A percentile compares a stretch with the other conserved stretches of the same genome.
Conservation (phyloP, 768 basidiomycete genomes). For the Tylopilus rubrobrunneus region DNA sequence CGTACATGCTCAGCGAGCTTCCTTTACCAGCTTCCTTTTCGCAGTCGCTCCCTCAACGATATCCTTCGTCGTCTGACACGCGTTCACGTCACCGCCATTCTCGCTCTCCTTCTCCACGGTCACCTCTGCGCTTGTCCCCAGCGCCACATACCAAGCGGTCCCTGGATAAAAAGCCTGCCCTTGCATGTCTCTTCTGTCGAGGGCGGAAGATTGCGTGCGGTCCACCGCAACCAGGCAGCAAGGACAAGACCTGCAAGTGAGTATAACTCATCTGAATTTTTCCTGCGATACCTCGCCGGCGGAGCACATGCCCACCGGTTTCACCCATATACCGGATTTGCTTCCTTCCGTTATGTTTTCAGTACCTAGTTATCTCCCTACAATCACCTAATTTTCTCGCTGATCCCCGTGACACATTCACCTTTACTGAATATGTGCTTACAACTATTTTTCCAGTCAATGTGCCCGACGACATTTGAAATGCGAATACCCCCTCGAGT, state of each 20-base stretch:
- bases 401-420: slow-evolving; percentile 23
- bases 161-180: slow-evolving; percentile 51
- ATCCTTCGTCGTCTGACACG: slow-evolving; percentile 8
- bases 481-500: slow-evolving; percentile 70
- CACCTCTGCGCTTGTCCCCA: slow-evolving; percentile 19
- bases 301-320: slow-evolving; percentile 11
- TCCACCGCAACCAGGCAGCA: slow-evolving; percentile 48
- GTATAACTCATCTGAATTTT: slow-evolving; percentile 25
- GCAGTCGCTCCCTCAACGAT: slow-evolving; percentile 12
- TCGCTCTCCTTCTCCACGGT: slow-evolving; percentile 27
- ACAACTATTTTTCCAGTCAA: slow-evolving; percentile 47
- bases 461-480: slow-evolving; percentile 65
- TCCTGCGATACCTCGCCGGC: slow-evolving; percentile 3
- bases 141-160: slow-evolving; percentile 22
- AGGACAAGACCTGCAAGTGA: slow-evolving; percentile 64
- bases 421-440: slow-evolving; percentile 13
- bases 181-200: slow-evolving; percentile 64
- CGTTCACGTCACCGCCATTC: slow-evolving; percentile 23
- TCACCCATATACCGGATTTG: slow-evolving; percentile 11
- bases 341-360: neutral
- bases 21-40: slow-evolving; percentile 9
- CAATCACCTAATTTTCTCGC: slow-evolving; percentile 24
- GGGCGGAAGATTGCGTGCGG: slow-evolving; percentile 70
- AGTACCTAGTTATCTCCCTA: slow-evolving; percentile 12
- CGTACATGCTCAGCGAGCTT: slow-evolving; percentile 20